These are phyloP conservation scores for Angophora floribunda DNA, from an alignment of 345 rosid genomes.

Conservation along the genomic window DNA sequence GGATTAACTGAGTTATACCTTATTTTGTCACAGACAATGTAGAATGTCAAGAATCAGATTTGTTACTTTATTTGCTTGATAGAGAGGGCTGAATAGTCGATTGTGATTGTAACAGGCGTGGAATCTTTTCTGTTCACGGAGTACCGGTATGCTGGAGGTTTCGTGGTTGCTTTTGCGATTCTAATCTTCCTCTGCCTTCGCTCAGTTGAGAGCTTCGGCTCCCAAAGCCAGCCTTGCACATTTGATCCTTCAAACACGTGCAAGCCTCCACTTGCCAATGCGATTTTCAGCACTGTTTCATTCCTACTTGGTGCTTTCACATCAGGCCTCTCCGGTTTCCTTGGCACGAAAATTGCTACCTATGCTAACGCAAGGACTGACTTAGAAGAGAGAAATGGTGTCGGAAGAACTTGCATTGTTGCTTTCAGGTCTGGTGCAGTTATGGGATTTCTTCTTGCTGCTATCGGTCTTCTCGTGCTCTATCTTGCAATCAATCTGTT, in stretches of 20 bases:
- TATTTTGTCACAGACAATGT: too few species aligned
- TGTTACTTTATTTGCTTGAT: neutral
- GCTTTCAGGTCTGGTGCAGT: neutral
- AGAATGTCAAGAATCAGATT: too few species aligned
- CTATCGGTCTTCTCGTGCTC: too few species aligned
- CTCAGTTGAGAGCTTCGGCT: neutral
- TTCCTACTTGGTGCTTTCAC: constrained; percentile 24
- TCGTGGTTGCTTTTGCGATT: too few species aligned
- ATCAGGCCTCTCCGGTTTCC: constrained; percentile 20
- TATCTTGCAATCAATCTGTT: too few species aligned
- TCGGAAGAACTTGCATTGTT: neutral
- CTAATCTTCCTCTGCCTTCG: neutral
- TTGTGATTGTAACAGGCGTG: neutral
- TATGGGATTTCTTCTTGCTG: too few species aligned
- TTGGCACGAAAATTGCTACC: constrained; percentile 33
- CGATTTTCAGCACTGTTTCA: neutral
- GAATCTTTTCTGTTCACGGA: too few species aligned
- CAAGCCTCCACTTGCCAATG: constrained; percentile 1
- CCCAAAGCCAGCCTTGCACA: neutral
- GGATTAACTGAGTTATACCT: too few species aligned
- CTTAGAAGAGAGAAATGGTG: constrained; percentile 26
- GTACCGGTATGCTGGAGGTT: too few species aligned
- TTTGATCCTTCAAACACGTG: neutral
- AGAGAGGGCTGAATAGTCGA: neutral
- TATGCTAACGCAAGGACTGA: constrained; percentile 31